phyloP scores from a whole-genome alignment of 148 eudicot species.

The Camellia sinensis region DNA sequence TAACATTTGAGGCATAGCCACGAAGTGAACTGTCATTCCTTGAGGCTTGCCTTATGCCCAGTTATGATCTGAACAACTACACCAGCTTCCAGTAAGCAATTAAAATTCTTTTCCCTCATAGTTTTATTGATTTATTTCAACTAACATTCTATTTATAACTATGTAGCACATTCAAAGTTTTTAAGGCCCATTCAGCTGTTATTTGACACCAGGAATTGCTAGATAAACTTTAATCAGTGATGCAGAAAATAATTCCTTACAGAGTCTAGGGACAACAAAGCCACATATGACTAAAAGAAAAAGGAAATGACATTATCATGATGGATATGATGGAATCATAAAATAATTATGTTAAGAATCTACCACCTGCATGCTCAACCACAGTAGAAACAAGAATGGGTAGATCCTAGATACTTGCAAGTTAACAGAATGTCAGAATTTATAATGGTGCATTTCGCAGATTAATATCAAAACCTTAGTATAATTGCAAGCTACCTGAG shows the following conservation, averaged over 20 bases:
- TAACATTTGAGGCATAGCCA: neutral
- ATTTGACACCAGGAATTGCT: neutral
- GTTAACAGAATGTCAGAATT: neutral
- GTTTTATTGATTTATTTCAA: neutral
- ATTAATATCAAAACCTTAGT: neutral
- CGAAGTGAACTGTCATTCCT: neutral
- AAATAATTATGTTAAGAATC: neutral
- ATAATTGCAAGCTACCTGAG: slow-evolving; percentile 58
- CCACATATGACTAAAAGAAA: neutral
- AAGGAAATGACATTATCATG: neutral
- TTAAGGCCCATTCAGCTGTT: neutral
- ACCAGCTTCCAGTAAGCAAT: neutral
- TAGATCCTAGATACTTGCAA: neutral
- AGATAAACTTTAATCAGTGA: neutral
- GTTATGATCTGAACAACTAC: neutral
- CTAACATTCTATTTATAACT: neutral
- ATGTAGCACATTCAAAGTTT: neutral
- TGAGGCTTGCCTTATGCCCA: neutral
- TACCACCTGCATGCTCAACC: neutral
- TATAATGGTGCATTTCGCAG: neutral
- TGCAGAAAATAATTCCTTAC: neutral
- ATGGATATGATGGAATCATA: neutral
- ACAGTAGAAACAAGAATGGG: neutral
- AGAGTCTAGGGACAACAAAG: neutral
- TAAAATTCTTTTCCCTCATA: neutral